Percentiles rank a stretch among this genome's conserved stretches.
These are phyloP conservation scores for Heritiera littoralis DNA, from an alignment of 345 rosid genomes.

Conservation along the genomic window DNA sequence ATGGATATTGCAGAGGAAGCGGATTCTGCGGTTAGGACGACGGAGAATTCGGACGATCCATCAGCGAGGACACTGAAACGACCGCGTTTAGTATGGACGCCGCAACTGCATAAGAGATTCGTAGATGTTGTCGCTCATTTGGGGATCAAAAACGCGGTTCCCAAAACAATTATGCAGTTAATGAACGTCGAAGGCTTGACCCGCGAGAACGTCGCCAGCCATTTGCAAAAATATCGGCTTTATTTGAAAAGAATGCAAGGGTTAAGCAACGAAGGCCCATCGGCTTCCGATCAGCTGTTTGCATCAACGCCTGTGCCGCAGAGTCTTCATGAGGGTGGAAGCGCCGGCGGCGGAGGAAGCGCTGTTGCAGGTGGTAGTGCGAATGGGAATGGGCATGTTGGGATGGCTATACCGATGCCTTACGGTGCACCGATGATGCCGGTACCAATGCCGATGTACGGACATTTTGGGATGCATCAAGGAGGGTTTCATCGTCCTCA, in stretches of 20 bases:
- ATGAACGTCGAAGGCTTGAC: conserved; percentile 98
- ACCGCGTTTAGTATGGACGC: conserved; percentile 94
- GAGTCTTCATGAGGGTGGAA: conserved; percentile 52
- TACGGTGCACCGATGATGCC: conserved; percentile 52
- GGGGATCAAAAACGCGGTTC: conserved; percentile 92
- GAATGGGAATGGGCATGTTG: conserved; percentile 38
- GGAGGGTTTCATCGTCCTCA: conserved; percentile 28
- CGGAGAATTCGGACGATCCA: conserved; percentile 60
- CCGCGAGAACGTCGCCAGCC: conserved; percentile 94
- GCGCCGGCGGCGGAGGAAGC: conserved; percentile 28
- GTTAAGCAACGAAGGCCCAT: conserved; percentile 50
- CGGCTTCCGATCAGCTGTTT: conserved; percentile 78
- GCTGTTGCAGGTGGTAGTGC: conserved; percentile 10
- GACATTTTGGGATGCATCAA: conserved; percentile 60
- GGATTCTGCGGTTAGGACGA: conserved; percentile 61
- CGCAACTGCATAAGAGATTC: conserved; percentile 94
- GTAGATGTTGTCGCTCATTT: conserved; percentile 88
- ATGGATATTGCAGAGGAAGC: conserved; percentile 65
- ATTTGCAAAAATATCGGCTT: conserved; percentile 87
- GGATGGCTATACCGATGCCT: conserved; percentile 47
- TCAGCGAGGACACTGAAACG: conserved; percentile 68
- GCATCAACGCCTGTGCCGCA: conserved; percentile 75
- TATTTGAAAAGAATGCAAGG: conserved; percentile 94
- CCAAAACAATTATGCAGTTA: conserved; percentile 97
- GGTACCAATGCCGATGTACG: conserved; percentile 64